Evolutionary conservation across 2,329 filamentous ascomycete species (phyloP).

Genomic region (Diaporthe sp.): DNA sequence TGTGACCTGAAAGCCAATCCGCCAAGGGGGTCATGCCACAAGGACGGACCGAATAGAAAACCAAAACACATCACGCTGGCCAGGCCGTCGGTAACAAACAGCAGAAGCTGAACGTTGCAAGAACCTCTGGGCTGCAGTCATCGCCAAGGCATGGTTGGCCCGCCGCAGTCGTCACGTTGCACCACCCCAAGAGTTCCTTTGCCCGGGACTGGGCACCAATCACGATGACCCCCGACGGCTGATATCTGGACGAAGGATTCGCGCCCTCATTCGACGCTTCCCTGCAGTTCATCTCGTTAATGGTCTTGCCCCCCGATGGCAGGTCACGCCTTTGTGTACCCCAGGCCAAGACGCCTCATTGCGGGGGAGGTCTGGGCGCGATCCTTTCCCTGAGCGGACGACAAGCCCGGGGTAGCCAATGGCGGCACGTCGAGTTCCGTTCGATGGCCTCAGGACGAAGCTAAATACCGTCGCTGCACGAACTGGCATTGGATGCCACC

Average conservation of each 20-base stretch:
- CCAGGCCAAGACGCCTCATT: constrained; percentile 24
- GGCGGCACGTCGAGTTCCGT: constrained; percentile 8
- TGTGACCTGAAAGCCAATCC: not conserved
- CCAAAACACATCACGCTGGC: constrained; percentile 12
- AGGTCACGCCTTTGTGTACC: constrained; percentile 10
- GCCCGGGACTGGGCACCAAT: constrained; percentile 10
- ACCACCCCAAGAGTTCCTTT: not conserved
- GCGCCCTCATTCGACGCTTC: not conserved
- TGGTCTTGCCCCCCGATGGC: not conserved
- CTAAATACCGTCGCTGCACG: not conserved
- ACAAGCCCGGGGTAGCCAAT: not conserved
- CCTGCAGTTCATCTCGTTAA: constrained; percentile 26
- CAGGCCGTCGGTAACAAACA: constrained; percentile 12
- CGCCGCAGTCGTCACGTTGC: constrained; percentile 21
- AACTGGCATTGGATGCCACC: constrained; percentile 20
- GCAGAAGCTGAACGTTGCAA: constrained; percentile 21
- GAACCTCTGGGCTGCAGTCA: constrained; percentile 17
- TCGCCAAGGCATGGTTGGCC: constrained; percentile 27
- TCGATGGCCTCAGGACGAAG: not conserved
- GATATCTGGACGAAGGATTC: constrained; percentile 14
- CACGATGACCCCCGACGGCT: constrained; percentile 19
- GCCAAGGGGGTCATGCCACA: constrained; percentile 23
- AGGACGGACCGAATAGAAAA: constrained; percentile 24
- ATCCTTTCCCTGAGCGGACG: constrained; percentile 19
- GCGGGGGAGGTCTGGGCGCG: constrained; percentile 26